Conservation (phyloP, 495 filamentous ascomycete species). For the Xylaria sp. region DNA sequence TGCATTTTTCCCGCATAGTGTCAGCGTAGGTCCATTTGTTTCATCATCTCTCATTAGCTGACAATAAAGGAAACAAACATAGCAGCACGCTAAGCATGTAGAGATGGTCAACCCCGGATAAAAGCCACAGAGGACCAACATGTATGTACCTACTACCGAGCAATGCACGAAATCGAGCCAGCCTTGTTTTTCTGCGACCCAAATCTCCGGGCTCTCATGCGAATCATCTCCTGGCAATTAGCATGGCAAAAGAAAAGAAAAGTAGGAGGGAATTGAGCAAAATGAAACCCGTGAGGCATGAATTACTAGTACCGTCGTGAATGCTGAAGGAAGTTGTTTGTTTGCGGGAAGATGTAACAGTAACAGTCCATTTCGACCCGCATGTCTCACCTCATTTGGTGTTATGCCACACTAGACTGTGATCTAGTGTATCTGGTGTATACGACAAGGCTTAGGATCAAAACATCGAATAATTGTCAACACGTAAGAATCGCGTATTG, state of each 20-base stretch:
- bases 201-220: slow-evolving; percentile 22
- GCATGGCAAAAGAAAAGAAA: slow-evolving; percentile 13
- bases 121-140: background rate
- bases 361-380: slow-evolving; percentile 9
- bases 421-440: background rate
- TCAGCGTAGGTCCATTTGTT: slow-evolving; percentile 24
- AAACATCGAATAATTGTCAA: background rate
- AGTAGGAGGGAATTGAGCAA: background rate
- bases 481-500: slow-evolving; percentile 24
- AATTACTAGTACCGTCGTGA: slow-evolving; percentile 8
- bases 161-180: slow-evolving; percentile 19
- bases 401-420: slow-evolving; percentile 7
- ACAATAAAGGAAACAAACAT: slow-evolving; percentile 1
- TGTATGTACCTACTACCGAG: background rate
- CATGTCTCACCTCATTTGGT: slow-evolving; percentile 22
- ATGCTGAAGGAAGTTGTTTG: background rate
- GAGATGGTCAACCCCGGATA: background rate
- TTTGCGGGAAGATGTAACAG: slow-evolving; percentile 11
- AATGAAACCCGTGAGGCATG: background rate
- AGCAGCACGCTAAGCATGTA: background rate
- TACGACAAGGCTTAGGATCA: slow-evolving; percentile 20
- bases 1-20: slow-evolving; percentile 25
- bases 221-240: slow-evolving; percentile 12
- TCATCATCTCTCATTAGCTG: slow-evolving; percentile 20
- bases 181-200: slow-evolving; percentile 10